Evolutionary conservation across 495 filamentous ascomycete species (phyloP), one percentile per base, ranked within the genome.

Genomic region (Stereocaulon alpinum): DNA sequence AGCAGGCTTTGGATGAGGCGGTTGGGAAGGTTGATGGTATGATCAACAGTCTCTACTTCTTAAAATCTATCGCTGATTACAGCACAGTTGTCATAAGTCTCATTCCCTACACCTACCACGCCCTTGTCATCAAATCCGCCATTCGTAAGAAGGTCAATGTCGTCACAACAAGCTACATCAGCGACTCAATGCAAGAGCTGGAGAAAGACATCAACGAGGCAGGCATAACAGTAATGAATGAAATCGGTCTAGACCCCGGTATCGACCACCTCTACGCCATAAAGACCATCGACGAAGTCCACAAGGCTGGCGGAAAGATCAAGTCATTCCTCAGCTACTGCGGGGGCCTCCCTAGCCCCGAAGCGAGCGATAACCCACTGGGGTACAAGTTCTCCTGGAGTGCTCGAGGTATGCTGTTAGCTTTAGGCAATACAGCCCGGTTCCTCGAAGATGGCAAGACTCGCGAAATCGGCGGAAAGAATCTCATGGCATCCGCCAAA

Each of bases 161-260:
- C 55, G 93, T 97, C 54, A 96, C 93, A 43, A 97, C 93, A n/a
- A 87, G 82, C 59, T 96, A 97, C 66, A 86, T 95, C 50, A 93
- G 88, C 2, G 90, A 91, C 0, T 89, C 89, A 30, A 96, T 98
- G 91, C 66, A 83, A 71, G 93, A 89, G 75, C 78, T 98, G 32
- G 89, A 96, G 59, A 75, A 80, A 58, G 79, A 84, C 62, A 83
- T 80, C 69, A 96, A 96, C 79, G 85, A 86, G 48, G 94, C 94
- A 10, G 92, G 91, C 51, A 97, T 98, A 66, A 95, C 90, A 0
- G 91, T 98, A 60, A 87, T 98, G 87, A 96, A 98, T 69, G 93
- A 98, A 81, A 95, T 96, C 69, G 91, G 92, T 10, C 11, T 67
- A n/a, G 64, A 76, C 64, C 70, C 73, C 61, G 67, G 80, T 55